Base-by-base conservation (phyloP, 805 yeast species). In the Metschnikowia amazonensis region DNA sequence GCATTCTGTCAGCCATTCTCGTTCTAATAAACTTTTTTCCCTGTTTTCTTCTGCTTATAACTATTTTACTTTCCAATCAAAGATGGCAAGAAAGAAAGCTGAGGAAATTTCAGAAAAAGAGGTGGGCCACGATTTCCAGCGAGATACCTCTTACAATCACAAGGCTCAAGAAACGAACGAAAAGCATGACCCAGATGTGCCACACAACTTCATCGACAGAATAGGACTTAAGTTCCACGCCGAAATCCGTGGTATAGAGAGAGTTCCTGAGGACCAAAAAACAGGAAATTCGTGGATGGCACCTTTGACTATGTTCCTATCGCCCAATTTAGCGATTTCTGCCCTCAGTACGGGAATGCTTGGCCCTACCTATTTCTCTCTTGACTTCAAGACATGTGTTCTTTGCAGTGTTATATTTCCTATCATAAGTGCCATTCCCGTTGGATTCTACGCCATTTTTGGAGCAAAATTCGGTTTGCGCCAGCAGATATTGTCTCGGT, bases 401-500 rank as follows among this genome's bases (percentile, higher is more conserved):
- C 13, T 46, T 18, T 43, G 49, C 25, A 44, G 49, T 8, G 45
- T 50, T 14, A 30, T 53, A 20, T 32, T 44, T 18, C 47, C 49
- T 18, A 43, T 52, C 18, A 6, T 52, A 16, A 53, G 56, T 33
- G 48, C 57, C 10, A 13, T 53, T 7, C 57, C 57, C 1, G 57
- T 53, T 9, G 57, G 56, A 2, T 42, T 46, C 31, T 53, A 23
- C 23, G 48, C 55, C 16, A 40, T 48, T 1, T 52, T 53, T 35
- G 57, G 57, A 6, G 50, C 52, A 16, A 49, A 41, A 27, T 51
- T 51, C 27, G 57, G 57, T 11, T 50, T 53, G 21, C 53, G 56
- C 16, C 70, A 65, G 47, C 63, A 62, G 47, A 57, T 65, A 29
- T 48, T 65, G 34, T 59, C 65, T 13, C 56, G 67, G 24, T 65